Evolutionary conservation across 73 alveolate genomes (phyloP).

Genomic region (Paramecium sonneborni): DNA sequence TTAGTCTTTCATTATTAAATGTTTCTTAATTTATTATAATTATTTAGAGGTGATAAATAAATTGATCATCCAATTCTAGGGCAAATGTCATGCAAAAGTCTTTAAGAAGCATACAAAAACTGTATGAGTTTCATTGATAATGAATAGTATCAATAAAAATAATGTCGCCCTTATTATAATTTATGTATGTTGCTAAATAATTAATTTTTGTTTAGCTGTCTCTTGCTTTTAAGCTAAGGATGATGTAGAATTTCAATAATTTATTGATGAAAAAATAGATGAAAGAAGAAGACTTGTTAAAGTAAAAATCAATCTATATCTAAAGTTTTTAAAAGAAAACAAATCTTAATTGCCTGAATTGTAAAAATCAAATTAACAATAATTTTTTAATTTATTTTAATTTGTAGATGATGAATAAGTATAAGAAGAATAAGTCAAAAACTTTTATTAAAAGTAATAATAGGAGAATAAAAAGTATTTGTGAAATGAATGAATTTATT

Average conservation of each 20-base stretch:
- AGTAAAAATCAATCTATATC: background rate
- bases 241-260: background rate
- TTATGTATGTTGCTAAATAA: background rate
- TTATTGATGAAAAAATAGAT: background rate
- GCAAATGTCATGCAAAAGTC: background rate
- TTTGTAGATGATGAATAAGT: background rate
- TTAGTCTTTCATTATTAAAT: background rate
- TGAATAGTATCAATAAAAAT: constrained; percentile 7
- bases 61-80: constrained; percentile 43
- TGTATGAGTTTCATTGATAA: background rate
- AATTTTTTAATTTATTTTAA: constrained; percentile 5
- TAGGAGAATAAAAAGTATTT: background rate
- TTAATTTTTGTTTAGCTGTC: background rate
- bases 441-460: background rate
- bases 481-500: background rate
- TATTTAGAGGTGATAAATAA: constrained; percentile 18
- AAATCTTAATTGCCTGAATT: background rate
- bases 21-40: constrained; percentile 22
- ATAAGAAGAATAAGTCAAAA: background rate
- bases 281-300: background rate
- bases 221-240: background rate
- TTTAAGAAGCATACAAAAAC: constrained; percentile 27
- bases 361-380: background rate
- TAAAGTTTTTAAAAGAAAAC: constrained; percentile 2
- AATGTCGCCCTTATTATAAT: constrained; percentile 18